Conservation (phyloP, 768 basidiomycete species). For the Gyrodon lividus region DNA sequence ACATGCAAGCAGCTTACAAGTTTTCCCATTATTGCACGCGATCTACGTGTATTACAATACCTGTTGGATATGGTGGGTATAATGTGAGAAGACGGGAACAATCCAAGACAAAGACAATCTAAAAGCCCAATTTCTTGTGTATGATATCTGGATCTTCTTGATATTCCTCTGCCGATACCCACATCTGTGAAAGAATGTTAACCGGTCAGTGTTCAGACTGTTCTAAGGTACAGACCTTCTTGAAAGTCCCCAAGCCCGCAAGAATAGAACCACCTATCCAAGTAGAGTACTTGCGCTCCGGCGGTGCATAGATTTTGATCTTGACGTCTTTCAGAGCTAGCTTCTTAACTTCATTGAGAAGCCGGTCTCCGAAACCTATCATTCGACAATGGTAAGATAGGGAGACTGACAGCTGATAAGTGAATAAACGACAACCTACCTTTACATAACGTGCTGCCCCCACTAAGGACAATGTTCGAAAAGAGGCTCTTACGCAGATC, state of each 20-base stretch:
- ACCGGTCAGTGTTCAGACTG: background rate
- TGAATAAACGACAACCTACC: constrained; percentile 47
- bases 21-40: constrained; percentile 22
- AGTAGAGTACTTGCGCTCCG: constrained; percentile 97
- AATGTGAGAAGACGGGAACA: constrained; percentile 17
- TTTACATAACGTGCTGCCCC: constrained; percentile 93
- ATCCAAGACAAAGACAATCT: constrained; percentile 8
- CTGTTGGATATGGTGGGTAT: constrained; percentile 35
- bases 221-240: constrained; percentile 61
- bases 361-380: constrained; percentile 92
- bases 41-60: constrained; percentile 34
- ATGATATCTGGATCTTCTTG: constrained; percentile 99
- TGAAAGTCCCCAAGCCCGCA: constrained; percentile 94
- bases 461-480: constrained; percentile 95
- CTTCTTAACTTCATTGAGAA: constrained; percentile 96
- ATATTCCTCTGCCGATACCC: constrained; percentile 99
- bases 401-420: constrained; percentile 19
- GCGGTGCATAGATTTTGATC: constrained; percentile 98
- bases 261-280: constrained; percentile 98
- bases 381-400: constrained; percentile 1
- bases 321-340: constrained; percentile 94
- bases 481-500: constrained; percentile 94
- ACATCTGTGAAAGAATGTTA: constrained; percentile 67
- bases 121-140: constrained; percentile 92
- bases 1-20: constrained; percentile 18